Evolutionary conservation across 257 asterid genomes (phyloP), one percentile per base, ranked within the genome.

Genomic region (Primulina eburnea): DNA sequence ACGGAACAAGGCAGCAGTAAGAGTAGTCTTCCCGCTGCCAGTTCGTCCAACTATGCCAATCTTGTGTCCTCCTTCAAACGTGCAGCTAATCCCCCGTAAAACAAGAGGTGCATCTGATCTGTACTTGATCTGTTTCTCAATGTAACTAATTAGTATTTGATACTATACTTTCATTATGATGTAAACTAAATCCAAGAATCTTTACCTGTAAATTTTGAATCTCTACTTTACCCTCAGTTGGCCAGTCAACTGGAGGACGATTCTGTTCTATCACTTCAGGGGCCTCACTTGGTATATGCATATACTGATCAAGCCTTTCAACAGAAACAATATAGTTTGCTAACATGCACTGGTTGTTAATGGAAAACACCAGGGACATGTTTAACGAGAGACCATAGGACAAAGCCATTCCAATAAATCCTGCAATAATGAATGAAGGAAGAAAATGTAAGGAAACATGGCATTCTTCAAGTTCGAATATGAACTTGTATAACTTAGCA

Each of bases 11-110:
- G 97, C 85, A 68, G 91, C 79, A 11, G 87, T 87, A 0, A 91
- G 79, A 29, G 96, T 89, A 4, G 96, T 87, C 75, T 89, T 91
- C 26, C 97, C 97, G 26, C 97, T 91, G 73, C 97, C 96, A 0
- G 97, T 91, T 83, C 97, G 80, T 57, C 95, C 97, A 67, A 91
- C 95, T 8, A 91, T 84, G 53, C 97, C 97, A 17, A 87, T 77
- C 78, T 92, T 73, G 0, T 63, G 80, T 69, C 90, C 96, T 86
- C 85, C 93, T 43, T 52, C 69, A 78, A 91, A 87, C 17, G 86
- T 82, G 82, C 97, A 89, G 5, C 86, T 87, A 64, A 89, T 80
- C 74, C 96, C 96, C 65, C 89, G 84, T 11, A 91, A 91, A 57
- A 91, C 88, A 65, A 82, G 18, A n/a, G 95, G 96, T 28, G 95